Conservation (phyloP, 148 eudicot genomes). For the Rhododendron griersonianum region DNA sequence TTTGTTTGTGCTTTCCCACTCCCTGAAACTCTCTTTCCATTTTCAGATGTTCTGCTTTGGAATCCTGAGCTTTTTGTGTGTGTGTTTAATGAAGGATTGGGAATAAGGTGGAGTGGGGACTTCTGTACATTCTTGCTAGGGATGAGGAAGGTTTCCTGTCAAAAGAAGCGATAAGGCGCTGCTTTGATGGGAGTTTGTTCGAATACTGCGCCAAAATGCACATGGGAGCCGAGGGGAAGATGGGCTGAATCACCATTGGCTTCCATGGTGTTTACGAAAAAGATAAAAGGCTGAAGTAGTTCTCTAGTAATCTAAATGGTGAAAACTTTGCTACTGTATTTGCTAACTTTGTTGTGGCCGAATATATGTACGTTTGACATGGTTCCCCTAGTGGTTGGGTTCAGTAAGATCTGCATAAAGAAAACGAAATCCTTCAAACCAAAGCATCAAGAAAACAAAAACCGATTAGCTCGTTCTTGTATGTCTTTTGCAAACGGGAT, state of each 20-base stretch:
- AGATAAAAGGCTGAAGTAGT: not conserved
- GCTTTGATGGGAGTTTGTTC: slow-evolving; percentile 73
- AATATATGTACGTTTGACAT: not conserved
- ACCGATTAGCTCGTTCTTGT: not conserved
- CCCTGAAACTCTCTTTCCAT: not conserved
- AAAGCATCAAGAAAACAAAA: not conserved
- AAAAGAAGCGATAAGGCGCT: slow-evolving; percentile 56
- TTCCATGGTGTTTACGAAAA: not conserved
- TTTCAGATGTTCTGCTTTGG: not conserved
- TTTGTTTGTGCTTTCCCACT: not conserved
- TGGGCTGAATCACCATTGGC: slow-evolving; percentile 10
- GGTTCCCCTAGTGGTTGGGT: not conserved
- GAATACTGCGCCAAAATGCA: slow-evolving; percentile 61
- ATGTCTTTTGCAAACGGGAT: not conserved
- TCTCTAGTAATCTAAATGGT: not conserved
- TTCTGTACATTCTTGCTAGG: slow-evolving; percentile 52
- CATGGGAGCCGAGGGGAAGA: slow-evolving; percentile 34
- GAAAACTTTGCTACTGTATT: not conserved
- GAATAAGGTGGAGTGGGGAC: slow-evolving; percentile 52
- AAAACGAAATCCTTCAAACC: not conserved
- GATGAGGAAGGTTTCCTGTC: slow-evolving; percentile 63
- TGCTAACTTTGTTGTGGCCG: not conserved
- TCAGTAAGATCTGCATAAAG: not conserved
- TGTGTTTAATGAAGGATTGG: slow-evolving; percentile 33
- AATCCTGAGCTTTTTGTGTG: not conserved